Base-by-base conservation (phyloP, 176 grass and related monocot genomes). In the Zizania latifolia region DNA sequence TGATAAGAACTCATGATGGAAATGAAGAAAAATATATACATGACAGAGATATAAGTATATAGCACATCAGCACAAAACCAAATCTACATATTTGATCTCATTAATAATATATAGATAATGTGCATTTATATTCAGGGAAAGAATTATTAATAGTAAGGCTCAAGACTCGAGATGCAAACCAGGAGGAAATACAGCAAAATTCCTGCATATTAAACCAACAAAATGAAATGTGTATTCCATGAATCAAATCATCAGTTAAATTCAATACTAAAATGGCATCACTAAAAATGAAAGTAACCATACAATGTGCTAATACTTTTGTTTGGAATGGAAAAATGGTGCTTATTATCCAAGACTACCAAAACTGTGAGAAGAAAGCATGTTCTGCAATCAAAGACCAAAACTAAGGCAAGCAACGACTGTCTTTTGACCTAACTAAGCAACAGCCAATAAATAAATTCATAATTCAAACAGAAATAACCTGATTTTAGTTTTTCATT, bases 401-500 rank as follows among this genome's bases (percentile, higher is more conserved):
- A 63, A 15, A 26, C 30, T 24, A 27, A 78, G 3, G 44, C 58
- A 72, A 36, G 0, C 48, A 67, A 58, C 58, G 6, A 75, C 22
- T 61, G 50, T 46, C 30, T 65, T 66, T 8, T 41, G 39, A 31
- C 32, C 36, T 9, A 36, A 74, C 68, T 51, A 37, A 65, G 17
- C 2, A 71, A 43, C 75, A 31, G 19, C 38, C 17, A 74, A 24
- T 13, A 32, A 24, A 54, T 33, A 9, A 68, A 43, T 6, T 61
- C 11, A 10, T 12, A 36, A 34, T 70, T 70, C 51, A 31, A 10
- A 59, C 27, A 23, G 33, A 79, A 76, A 64, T 71, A 46, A 97
- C 94, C 94, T 86, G 86, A 90, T 81, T 94, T 85, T 15, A 92
- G 62, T 88, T 92, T 94, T 78, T 92, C 84, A 74, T 84, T 84